Percentiles rank a stretch among this genome's conserved stretches.
Evolutionary conservation across 2,329 filamentous ascomycete genomes (phyloP).

Genomic region (Fusarium sp.): DNA sequence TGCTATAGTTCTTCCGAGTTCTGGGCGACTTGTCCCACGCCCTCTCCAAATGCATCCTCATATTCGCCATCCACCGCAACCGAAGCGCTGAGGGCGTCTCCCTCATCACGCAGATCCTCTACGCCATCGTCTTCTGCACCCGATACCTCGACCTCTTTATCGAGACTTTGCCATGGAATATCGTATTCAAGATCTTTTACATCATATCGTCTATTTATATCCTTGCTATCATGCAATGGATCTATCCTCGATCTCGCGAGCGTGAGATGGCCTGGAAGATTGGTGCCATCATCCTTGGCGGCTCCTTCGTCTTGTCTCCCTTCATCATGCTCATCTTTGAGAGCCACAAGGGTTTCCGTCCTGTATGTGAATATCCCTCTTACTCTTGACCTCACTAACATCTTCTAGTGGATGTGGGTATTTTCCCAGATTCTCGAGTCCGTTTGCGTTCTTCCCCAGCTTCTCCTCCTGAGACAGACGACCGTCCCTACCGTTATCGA

Average conservation of each 20-base stretch:
- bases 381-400: constrained; percentile 15
- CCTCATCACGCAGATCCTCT: constrained; percentile 90
- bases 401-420: constrained; percentile 78
- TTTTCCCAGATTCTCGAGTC: constrained; percentile 95
- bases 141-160: constrained; percentile 87
- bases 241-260: constrained; percentile 89
- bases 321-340: constrained; percentile 79
- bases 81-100: constrained; percentile 91
- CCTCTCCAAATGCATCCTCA: constrained; percentile 88
- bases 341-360: constrained; percentile 61
- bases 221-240: constrained; percentile 85
- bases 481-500: constrained; percentile 95
- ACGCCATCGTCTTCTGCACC: constrained; percentile 85
- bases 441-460: constrained; percentile 88
- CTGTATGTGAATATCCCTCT: constrained; percentile 57
- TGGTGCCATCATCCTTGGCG: constrained; percentile 75
- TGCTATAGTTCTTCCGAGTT: constrained; percentile 75
- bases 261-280: constrained; percentile 94
- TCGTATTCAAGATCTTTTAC: constrained; percentile 90
- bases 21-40: constrained; percentile 87
- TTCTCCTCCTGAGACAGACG: constrained; percentile 93
- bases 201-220: constrained; percentile 87
- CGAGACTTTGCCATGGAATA: constrained; percentile 73
- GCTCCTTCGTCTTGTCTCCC: constrained; percentile 76
- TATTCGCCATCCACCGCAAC: constrained; percentile 91